These are phyloP conservation scores for Cadophora gregata DNA, from an alignment of 2,329 filamentous ascomycete species.

Conservation along the genomic window DNA sequence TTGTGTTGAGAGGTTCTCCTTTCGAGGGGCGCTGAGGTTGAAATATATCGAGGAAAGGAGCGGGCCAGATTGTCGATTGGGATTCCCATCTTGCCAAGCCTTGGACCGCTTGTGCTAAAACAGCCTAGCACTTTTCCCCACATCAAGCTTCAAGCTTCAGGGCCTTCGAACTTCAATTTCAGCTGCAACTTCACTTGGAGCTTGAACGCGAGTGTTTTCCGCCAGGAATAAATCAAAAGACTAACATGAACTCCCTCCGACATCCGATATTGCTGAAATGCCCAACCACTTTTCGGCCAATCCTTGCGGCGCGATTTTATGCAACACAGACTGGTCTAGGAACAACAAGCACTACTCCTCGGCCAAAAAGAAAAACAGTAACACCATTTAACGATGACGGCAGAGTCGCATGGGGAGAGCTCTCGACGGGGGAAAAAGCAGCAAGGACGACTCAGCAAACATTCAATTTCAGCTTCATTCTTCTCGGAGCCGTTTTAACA, in stretches of 20 bases:
- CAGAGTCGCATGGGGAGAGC: slow-evolving; percentile 77
- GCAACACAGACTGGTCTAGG: slow-evolving; percentile 59
- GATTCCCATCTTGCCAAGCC: slow-evolving; percentile 5
- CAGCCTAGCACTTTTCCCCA: slow-evolving; percentile 26
- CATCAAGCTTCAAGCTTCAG: slow-evolving; percentile 23
- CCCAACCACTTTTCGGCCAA: slow-evolving; percentile 48
- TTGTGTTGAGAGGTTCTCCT: slow-evolving; percentile 22
- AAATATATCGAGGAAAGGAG: slow-evolving; percentile 24
- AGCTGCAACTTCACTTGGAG: background rate
- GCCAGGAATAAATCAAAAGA: background rate
- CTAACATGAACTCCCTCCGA: slow-evolving; percentile 36
- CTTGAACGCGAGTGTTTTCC: background rate
- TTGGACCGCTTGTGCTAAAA: slow-evolving; percentile 13
- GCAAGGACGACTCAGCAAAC: slow-evolving; percentile 88
- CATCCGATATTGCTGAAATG: slow-evolving; percentile 45
- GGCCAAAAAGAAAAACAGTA: slow-evolving; percentile 68
- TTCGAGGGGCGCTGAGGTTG: slow-evolving; percentile 22
- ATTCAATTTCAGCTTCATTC: slow-evolving; percentile 82
- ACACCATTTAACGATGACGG: slow-evolving; percentile 90
- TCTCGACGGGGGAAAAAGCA: slow-evolving; percentile 79
- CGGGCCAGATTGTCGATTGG: slow-evolving; percentile 42
- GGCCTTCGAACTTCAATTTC: background rate
- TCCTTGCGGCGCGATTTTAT: slow-evolving; percentile 57
- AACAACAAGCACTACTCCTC: slow-evolving; percentile 40
- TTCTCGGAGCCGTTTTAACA: slow-evolving; percentile 77